Conservation (phyloP, 1,284 basidiomycete species). For the Pseudozyma sp. region DNA sequence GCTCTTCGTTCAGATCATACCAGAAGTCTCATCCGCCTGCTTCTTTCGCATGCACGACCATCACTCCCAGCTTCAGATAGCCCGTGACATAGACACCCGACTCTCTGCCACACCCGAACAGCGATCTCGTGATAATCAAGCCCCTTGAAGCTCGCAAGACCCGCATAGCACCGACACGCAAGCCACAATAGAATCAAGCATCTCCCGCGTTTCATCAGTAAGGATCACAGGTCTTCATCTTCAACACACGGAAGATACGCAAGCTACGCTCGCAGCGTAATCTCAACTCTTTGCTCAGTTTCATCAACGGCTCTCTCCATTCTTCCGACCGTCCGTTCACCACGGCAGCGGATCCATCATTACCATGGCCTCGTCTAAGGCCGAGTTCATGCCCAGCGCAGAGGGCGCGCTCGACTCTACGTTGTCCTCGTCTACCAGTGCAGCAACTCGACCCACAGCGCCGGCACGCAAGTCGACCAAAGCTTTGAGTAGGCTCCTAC, state of each 20-base stretch:
- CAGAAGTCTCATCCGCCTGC: too few relatives aligned
- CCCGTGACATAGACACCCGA: too few relatives aligned
- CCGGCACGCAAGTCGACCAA: slow-evolving; percentile 27
- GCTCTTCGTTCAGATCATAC: too few relatives aligned
- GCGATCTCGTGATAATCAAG: too few relatives aligned
- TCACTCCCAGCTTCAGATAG: too few relatives aligned
- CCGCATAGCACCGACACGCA: too few relatives aligned
- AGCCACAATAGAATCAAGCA: neutral
- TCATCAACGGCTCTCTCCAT: neutral
- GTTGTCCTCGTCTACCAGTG: neutral
- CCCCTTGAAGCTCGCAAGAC: too few relatives aligned
- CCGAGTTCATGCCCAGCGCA: slow-evolving; percentile 17
- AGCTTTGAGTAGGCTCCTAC: slow-evolving; percentile 14
- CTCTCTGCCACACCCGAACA: too few relatives aligned
- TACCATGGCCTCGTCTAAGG: slow-evolving; percentile 27
- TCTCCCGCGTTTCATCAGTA: neutral
- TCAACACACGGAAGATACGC: neutral
- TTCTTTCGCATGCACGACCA: too few relatives aligned
- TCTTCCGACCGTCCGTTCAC: neutral
- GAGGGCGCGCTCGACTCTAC: neutral
- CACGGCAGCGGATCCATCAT: too few relatives aligned
- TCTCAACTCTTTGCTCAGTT: neutral
- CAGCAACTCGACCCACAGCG: slow-evolving; percentile 6
- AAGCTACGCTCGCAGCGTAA: neutral
- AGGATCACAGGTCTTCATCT: neutral